A percentile compares a stretch with the other conserved stretches of the same genome.
These are phyloP conservation scores for Alternaria conjuncta DNA, from an alignment of 2,329 filamentous ascomycete species.

Conservation along the genomic window DNA sequence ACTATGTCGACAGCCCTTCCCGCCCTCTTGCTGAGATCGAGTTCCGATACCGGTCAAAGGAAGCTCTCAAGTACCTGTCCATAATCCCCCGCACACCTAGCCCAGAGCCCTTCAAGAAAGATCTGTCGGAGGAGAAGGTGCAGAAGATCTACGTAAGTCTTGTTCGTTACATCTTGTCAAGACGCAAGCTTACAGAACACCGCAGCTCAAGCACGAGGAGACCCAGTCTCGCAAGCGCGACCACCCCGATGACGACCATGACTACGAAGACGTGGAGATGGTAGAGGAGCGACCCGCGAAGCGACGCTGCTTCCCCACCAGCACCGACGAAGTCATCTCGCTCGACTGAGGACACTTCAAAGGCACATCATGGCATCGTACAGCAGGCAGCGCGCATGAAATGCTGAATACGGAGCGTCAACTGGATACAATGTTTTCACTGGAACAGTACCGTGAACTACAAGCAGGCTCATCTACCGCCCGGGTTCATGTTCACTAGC, in stretches of 20 bases:
- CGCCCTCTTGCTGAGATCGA: constrained; percentile 18
- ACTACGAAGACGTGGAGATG: constrained; percentile 3
- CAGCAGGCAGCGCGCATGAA: neutral
- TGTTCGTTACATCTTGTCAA: neutral
- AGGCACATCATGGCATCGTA: neutral
- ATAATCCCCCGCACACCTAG: constrained; percentile 31
- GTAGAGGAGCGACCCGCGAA: constrained; percentile 4
- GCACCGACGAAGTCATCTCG: constrained; percentile 11
- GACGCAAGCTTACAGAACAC: neutral
- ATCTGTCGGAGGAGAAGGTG: neutral
- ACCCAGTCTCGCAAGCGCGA: constrained; percentile 1
- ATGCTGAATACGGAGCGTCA: neutral
- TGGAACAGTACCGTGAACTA: neutral
- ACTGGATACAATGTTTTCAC: neutral
- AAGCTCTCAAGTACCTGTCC: constrained; percentile 31
- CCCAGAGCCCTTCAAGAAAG: constrained; percentile 15
- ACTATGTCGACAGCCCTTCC: constrained; percentile 1
- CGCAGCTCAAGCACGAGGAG: neutral
- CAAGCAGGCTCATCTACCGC: neutral
- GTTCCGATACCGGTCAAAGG: constrained; percentile 26
- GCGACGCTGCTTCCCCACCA: constrained; percentile 8
- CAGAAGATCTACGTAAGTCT: neutral
- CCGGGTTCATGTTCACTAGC: neutral
- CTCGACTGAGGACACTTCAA: constrained; percentile 4
- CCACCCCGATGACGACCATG: neutral